Percentiles rank a stretch among this genome's conserved stretches.
These are phyloP conservation scores for Acidomyces sp. DNA, from an alignment of 495 filamentous ascomycete genomes.

Conservation along the genomic window DNA sequence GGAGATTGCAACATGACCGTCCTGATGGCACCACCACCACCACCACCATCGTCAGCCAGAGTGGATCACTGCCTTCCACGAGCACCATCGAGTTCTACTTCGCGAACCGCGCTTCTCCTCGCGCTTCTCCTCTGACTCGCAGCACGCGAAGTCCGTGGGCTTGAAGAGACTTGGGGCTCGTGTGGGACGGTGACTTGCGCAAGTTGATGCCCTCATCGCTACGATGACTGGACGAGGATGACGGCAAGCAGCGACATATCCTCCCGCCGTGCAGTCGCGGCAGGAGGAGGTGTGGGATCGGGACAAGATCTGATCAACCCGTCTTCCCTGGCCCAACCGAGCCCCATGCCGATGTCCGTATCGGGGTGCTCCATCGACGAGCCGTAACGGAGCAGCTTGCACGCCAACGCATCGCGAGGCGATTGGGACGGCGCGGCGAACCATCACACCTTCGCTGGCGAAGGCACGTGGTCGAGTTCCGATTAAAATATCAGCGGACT, in stretches of 20 bases:
- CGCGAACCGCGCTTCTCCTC: constrained; percentile 17
- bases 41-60: too few relatives aligned
- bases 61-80: constrained; percentile 12
- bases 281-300: too few relatives aligned
- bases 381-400: too few relatives aligned
- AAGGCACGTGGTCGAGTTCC: constrained; percentile 21
- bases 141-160: background rate
- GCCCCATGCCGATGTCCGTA: too few relatives aligned
- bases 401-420: constrained; percentile 1
- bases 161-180: constrained; percentile 8
- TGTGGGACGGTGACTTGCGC: constrained; percentile 11
- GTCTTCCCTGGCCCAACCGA: too few relatives aligned
- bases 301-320: too few relatives aligned
- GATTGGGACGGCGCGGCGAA: constrained; percentile 9
- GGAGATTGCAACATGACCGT: constrained; percentile 7
- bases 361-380: too few relatives aligned
- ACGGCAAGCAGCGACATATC: constrained; percentile 9
- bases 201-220: constrained; percentile 9
- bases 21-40: too few relatives aligned
- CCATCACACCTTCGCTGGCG: constrained; percentile 15
- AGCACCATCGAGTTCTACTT: background rate
- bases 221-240: constrained; percentile 5
- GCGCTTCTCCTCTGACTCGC: constrained; percentile 15
- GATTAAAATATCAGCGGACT: constrained; percentile 20
- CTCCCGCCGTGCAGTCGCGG: too few relatives aligned